A percentile compares a stretch with the other conserved stretches of the same genome.
phyloP scores from a whole-genome alignment of 306 rosid species.

The Elaeagnus macrophylla region DNA sequence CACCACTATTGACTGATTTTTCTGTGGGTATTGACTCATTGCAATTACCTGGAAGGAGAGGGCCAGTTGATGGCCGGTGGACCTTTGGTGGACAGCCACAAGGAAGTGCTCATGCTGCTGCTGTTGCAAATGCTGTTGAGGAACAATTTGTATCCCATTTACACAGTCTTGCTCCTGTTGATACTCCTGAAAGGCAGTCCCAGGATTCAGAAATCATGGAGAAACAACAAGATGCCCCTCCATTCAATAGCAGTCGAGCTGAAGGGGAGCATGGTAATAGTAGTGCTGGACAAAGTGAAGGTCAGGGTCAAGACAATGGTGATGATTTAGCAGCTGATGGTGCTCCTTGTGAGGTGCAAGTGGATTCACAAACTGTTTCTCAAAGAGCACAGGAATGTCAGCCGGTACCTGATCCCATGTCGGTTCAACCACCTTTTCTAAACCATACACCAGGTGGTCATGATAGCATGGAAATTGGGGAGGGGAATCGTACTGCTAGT shows the following conservation, averaged over 20 bases:
- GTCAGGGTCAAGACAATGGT: constrained; percentile 54
- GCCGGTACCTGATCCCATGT: constrained; percentile 54
- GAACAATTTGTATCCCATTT: constrained; percentile 61
- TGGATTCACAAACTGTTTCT: constrained; percentile 40
- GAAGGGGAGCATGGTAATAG: constrained; percentile 39
- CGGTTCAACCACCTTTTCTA: constrained; percentile 52
- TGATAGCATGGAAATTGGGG: constrained; percentile 54
- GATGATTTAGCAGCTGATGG: constrained; percentile 38
- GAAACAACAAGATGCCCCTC: constrained; percentile 52
- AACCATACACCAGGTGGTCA: constrained; percentile 38
- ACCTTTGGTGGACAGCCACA: constrained; percentile 99
- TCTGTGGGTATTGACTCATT: constrained; percentile 89
- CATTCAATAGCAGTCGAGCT: constrained; percentile 45
- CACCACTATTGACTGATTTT: constrained; percentile 90
- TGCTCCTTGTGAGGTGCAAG: constrained; percentile 40
- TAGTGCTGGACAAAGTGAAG: constrained; percentile 44
- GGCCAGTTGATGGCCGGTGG: constrained; percentile 85
- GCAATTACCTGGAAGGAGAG: constrained; percentile 80
- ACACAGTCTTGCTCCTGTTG: constrained; percentile 41
- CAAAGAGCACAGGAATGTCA: constrained; percentile 39
- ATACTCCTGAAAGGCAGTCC: constrained; percentile 46
- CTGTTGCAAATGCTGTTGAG: constrained; percentile 90
- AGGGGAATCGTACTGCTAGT: constrained; percentile 35
- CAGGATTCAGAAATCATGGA: constrained; percentile 56
- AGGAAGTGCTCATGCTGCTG: constrained; percentile 72